A percentile compares a stretch with the other conserved stretches of the same genome.
Conservation (phyloP, 805 yeast genomes). For the Schizosaccharomyces cryophilus region DNA sequence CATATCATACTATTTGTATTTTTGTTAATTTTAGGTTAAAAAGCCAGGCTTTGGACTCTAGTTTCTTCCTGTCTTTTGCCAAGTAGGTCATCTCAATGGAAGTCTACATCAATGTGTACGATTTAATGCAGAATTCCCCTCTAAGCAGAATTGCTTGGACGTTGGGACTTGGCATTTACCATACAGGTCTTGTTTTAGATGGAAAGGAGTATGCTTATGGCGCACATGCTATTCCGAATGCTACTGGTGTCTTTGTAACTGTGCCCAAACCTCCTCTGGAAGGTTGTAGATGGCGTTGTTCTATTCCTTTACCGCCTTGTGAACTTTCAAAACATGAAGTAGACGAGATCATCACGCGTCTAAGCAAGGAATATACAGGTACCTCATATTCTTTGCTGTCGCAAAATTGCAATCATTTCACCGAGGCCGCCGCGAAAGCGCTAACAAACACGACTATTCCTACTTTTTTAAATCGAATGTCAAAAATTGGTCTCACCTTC, state of each 20-base stretch:
- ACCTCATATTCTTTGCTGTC: neutral
- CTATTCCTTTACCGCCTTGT: neutral
- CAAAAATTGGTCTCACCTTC: neutral
- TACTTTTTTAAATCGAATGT: neutral
- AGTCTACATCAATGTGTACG: conserved; percentile 1
- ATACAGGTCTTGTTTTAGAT: neutral
- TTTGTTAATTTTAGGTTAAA: no score
- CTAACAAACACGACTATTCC: neutral
- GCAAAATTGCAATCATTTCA: conserved; percentile 1
- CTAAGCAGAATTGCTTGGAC: neutral
- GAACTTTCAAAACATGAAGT: neutral
- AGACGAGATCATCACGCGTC: neutral
- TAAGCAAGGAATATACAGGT: neutral
- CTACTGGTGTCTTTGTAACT: neutral
- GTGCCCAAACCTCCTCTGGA: neutral
- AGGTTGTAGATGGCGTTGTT: neutral
- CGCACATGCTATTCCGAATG: neutral
- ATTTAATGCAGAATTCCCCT: neutral
- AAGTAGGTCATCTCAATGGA: neutral
- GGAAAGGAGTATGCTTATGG: conserved; percentile 1
- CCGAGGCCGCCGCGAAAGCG: neutral
- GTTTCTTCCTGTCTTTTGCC: neutral
- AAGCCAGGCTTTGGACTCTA: neutral
- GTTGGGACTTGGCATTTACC: neutral
- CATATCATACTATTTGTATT: no score